Percentiles rank a stretch among this genome's conserved stretches.
Conservation (phyloP, 1,139 yeast genomes). For the Scheffersomyces quercinus region DNA sequence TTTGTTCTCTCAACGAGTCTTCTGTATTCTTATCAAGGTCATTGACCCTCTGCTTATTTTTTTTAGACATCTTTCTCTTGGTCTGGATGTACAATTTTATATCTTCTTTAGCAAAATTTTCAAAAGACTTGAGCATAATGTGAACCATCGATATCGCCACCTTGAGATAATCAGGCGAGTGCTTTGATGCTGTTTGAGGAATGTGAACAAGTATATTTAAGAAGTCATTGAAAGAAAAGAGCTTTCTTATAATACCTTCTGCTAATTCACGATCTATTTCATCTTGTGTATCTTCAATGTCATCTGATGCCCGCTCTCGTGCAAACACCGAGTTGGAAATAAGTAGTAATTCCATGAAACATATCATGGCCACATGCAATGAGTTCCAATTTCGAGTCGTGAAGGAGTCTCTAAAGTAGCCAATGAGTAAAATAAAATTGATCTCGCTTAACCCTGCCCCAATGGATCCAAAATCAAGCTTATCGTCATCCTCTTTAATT, state of each 20-base stretch:
- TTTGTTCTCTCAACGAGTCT: conserved; percentile 30
- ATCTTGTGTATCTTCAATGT: conserved; percentile 52
- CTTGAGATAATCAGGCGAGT: conserved; percentile 63
- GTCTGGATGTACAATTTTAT: conserved; percentile 56
- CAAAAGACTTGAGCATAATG: conserved; percentile 66
- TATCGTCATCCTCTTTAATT: conserved; percentile 18
- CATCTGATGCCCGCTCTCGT: conserved; percentile 25
- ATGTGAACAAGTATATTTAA: conserved; percentile 58
- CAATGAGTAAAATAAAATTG: conserved; percentile 60
- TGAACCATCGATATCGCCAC: conserved; percentile 69
- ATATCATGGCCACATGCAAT: conserved; percentile 69
- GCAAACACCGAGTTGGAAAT: conserved; percentile 54
- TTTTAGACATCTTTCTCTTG: conserved; percentile 36
- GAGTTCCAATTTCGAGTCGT: conserved; percentile 55
- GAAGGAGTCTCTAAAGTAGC: conserved; percentile 54
- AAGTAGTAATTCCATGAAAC: conserved; percentile 64
- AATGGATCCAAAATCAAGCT: conserved; percentile 57
- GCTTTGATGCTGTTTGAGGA: conserved; percentile 66
- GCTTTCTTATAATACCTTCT: conserved; percentile 47
- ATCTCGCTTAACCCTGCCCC: conserved; percentile 69
- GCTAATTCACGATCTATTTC: conserved; percentile 50
- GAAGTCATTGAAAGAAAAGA: conserved; percentile 67
- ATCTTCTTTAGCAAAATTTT: conserved; percentile 63
- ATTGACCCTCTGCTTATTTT: conserved; percentile 14
- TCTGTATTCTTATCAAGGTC: conserved; percentile 30